phyloP scores from a whole-genome alignment of 192 early-diverging fungal genomes.

The Paraglomus brasilianum region DNA sequence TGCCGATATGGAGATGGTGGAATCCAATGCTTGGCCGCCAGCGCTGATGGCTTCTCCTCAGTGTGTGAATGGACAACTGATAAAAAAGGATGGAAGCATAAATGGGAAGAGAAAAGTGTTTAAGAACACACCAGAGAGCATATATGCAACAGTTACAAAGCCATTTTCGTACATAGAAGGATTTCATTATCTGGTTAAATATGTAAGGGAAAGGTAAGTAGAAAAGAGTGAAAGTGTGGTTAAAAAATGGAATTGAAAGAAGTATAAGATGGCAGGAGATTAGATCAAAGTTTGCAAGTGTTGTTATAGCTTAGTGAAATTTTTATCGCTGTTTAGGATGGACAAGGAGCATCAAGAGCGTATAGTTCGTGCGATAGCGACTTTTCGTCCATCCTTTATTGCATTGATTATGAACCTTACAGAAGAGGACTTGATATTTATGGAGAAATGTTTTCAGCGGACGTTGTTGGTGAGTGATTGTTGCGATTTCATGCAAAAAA shows the following conservation, averaged over 20 bases:
- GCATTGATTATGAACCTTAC: conserved; percentile 93
- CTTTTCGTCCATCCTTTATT: conserved; percentile 91
- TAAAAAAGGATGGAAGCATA: conserved; percentile 35
- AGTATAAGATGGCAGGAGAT: neutral
- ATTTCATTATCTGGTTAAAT: conserved; percentile 86
- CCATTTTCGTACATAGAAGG: conserved; percentile 93
- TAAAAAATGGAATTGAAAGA: neutral
- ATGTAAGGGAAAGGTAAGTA: conserved; percentile 69
- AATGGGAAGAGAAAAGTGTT: conserved; percentile 43
- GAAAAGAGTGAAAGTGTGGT: neutral
- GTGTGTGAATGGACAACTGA: conserved; percentile 44
- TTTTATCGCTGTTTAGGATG: conserved; percentile 60
- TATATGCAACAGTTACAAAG: conserved; percentile 75
- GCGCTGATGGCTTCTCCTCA: conserved; percentile 33
- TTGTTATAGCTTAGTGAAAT: conserved; percentile 5
- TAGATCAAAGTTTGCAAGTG: neutral
- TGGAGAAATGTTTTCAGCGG: conserved; percentile 96
- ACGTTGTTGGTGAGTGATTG: conserved; percentile 64
- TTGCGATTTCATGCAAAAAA: neutral
- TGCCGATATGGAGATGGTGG: conserved; percentile 40
- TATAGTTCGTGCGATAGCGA: conserved; percentile 83
- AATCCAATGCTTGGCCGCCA: conserved; percentile 34
- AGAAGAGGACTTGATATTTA: conserved; percentile 91
- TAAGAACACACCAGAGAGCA: conserved; percentile 57
- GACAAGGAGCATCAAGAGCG: conserved; percentile 83